phyloP scores from a whole-genome alignment of 1,139 yeast genomes.

The Pichia sp. region DNA sequence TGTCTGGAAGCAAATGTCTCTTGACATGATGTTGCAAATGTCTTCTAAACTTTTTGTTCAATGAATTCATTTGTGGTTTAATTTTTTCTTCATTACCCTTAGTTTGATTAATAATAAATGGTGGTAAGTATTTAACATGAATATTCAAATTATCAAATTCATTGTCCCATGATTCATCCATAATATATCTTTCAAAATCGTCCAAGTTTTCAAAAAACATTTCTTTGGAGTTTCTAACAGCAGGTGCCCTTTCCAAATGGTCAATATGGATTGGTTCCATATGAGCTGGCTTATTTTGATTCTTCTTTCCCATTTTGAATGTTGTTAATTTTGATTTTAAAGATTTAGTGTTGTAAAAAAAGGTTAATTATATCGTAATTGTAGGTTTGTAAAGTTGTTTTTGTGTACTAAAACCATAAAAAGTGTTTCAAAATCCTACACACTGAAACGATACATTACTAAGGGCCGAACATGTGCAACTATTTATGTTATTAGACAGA shows the following conservation, averaged over 20 bases:
- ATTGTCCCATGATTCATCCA: slow-evolving; percentile 72
- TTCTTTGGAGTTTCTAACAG: slow-evolving; percentile 29
- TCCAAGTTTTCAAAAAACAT: slow-evolving; percentile 54
- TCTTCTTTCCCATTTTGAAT: slow-evolving; percentile 25
- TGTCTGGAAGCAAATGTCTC: slow-evolving; percentile 63
- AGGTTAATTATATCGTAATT: too few species aligned
- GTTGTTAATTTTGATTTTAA: background rate
- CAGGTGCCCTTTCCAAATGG: slow-evolving; percentile 26
- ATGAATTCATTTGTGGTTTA: slow-evolving; percentile 66
- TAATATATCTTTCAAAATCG: slow-evolving; percentile 56
- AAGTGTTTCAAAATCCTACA: too few species aligned
- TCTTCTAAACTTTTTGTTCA: slow-evolving; percentile 65
- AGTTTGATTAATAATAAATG: slow-evolving; percentile 61
- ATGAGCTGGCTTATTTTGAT: slow-evolving; percentile 18
- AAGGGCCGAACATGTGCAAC: too few species aligned
- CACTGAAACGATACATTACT: too few species aligned
- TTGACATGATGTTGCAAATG: slow-evolving; percentile 71
- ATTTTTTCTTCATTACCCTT: slow-evolving; percentile 68
- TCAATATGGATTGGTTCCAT: slow-evolving; percentile 28
- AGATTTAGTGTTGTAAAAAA: background rate
- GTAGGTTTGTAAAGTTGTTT: too few species aligned
- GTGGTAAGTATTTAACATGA: slow-evolving; percentile 62
- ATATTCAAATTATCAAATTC: slow-evolving; percentile 67
- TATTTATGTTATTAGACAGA: too few species aligned
- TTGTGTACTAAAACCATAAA: too few species aligned